Base-by-base conservation (phyloP, 257 asterid genomes). In the Leptodermis oblonga region DNA sequence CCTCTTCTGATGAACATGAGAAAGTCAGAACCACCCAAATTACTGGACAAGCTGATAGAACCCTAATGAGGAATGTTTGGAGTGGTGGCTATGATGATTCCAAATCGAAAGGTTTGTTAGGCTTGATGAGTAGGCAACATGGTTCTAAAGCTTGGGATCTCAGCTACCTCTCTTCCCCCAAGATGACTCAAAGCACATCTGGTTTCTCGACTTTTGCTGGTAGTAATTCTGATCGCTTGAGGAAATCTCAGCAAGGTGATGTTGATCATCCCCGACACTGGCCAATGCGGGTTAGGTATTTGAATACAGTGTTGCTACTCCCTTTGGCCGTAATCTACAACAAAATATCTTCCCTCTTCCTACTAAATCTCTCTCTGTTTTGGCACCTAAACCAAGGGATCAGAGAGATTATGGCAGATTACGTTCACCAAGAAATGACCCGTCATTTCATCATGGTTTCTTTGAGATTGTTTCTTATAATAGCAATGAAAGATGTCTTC, bases 341-440 rank as follows among this genome's bases (percentile, higher is more conserved):
- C 28, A 61, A 61, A 61, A 4, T 34, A 23, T 17, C 41, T 61
- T 39, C 66, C 4, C 17, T 20, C 28, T 26, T 61, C 17, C 66
- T 23, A 7, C 66, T 61, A 4, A 61, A 61, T n/a, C 26, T 20
- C 12, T 39, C 66, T 61, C 26, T 61, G 46, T 61, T 61, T 20
- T 18, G 46, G 41, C 66, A 61, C 46, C 7, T 61, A 18, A 39
- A 61, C 22, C 66, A 34, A 17, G 66, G 66, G 26, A 36, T 61
- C 12, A 20, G 46, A 28, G 28, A 61, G 52, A 39, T 63, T 25
- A 22, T 63, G 68, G 68, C 68, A 23, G 68, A 63, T 34, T 42
- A 63, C 23, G 68, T 63, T 63, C 68, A 63, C 53, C 68, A 39
- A n/a, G 53, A 41, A 23, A 63, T 63, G 52, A 39, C 68, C 68